phyloP scores from a whole-genome alignment of 176 grass and related monocot species.

The Carex parvula region DNA sequence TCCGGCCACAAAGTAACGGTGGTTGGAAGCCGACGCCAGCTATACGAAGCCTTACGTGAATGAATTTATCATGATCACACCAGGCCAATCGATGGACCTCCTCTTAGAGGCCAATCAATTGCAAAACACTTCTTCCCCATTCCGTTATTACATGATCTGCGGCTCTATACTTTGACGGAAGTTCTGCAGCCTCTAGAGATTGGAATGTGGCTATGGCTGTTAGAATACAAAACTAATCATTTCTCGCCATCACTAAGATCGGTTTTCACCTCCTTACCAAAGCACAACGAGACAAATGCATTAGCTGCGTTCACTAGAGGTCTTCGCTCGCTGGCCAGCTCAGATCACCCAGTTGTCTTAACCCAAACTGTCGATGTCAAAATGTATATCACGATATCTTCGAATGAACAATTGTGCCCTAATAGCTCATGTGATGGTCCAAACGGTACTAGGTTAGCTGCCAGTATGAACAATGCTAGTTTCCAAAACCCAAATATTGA shows the following conservation, averaged over 20 bases:
- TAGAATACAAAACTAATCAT: slow-evolving; percentile 14
- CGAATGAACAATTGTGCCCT: too few species aligned
- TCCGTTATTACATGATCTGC: slow-evolving; percentile 24
- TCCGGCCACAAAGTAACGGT: slow-evolving; percentile 73
- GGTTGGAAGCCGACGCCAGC: slow-evolving; percentile 56
- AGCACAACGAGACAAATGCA: neutral
- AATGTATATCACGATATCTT: too few species aligned
- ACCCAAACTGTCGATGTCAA: too few species aligned
- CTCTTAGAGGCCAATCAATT: slow-evolving; percentile 38
- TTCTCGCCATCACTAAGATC: neutral
- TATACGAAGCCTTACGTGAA: slow-evolving; percentile 63
- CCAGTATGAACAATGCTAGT: too few species aligned
- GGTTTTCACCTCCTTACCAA: neutral
- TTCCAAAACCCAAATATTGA: too few species aligned
- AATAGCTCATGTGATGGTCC: too few species aligned
- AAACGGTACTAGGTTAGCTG: too few species aligned
- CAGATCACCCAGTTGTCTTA: neutral
- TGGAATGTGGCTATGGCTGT: neutral
- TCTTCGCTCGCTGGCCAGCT: neutral
- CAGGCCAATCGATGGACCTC: slow-evolving; percentile 75
- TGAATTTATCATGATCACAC: slow-evolving; percentile 64
- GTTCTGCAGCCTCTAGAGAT: too few species aligned
- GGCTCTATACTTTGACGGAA: neutral
- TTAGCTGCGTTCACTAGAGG: neutral
- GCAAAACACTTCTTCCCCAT: slow-evolving; percentile 20